Evolutionary conservation across 441 rosid species (phyloP).

Genomic region (Aleurites moluccanus): DNA sequence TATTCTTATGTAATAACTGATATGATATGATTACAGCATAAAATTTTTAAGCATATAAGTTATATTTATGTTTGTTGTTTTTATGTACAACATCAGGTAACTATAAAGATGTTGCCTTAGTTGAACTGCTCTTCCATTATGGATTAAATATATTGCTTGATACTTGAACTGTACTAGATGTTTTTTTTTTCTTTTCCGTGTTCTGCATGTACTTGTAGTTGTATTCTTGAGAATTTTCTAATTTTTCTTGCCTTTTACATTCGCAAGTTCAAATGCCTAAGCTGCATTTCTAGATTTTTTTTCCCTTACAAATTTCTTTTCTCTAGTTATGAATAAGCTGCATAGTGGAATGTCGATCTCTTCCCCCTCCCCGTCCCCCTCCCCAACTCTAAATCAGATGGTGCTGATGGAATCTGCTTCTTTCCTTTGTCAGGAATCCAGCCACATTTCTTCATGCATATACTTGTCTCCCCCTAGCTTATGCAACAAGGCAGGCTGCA

Average conservation of each 20-base stretch:
- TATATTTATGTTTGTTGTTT: slow-evolving; percentile 4
- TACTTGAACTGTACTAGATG: background rate
- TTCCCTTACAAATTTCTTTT: background rate
- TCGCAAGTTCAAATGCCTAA: background rate
- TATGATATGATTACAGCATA: background rate
- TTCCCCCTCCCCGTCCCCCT: too few species aligned
- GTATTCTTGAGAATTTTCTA: background rate
- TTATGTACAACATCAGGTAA: background rate
- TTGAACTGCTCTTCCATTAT: background rate
- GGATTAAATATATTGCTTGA: background rate
- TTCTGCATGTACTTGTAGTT: background rate
- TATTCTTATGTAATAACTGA: background rate
- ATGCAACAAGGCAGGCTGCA: slow-evolving; percentile 86
- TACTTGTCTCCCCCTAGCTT: slow-evolving; percentile 95
- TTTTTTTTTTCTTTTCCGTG: background rate
- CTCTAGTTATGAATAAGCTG: slow-evolving; percentile 9
- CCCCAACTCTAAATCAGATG: background rate
- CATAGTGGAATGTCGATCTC: background rate
- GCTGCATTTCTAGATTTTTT: background rate
- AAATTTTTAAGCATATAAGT: background rate
- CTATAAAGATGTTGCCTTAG: background rate
- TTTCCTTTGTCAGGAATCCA: slow-evolving; percentile 60
- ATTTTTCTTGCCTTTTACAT: background rate
- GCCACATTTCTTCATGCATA: slow-evolving; percentile 98
- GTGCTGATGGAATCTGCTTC: slow-evolving; percentile 13